Base-by-base conservation (phyloP, 2,329 filamentous ascomycete genomes). In the Blumeriella jaapii region DNA sequence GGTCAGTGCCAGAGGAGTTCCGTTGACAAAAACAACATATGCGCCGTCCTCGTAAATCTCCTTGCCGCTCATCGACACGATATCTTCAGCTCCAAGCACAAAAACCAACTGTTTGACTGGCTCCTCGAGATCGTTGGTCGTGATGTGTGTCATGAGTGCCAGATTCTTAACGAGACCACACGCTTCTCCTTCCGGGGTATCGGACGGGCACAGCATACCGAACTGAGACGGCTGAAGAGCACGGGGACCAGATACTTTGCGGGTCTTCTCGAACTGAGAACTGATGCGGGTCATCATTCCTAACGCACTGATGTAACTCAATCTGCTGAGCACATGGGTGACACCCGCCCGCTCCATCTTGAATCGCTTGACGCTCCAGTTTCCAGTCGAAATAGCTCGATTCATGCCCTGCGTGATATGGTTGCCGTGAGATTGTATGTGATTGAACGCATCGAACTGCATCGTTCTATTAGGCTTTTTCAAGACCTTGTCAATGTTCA, bases 281-380 rank as follows among this genome's bases (percentile, higher is more conserved):
- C 82, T 91, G 53, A 98, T 96, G 59, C 91, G 74, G 10, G 91
- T 98, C 91, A 98, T 98, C 93, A 98, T 98, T 44, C 93, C 93
- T 17, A 98, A 72, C 17, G 91, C 91, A 44, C 82, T 83, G 58
- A 98, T 95, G 55, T 96, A 98, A 59, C 89, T 96, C 36, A 98
- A 67, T 45, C 91, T 77, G 60, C 89, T 96, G 31, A 98, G 68
- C 25, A 98, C 86, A 59, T 98, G 91, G 0, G 93, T 96, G 14
- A 98, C 86, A 55, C 91, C 91, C 14, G 91, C 89, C 56, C 89
- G 72, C 55, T 96, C 93, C 91, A 98, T 98, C 59, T 89, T 86
- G 65, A 98, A 98, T 57, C 93, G 85, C 61, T 95, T 95, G 48
- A 98, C 70, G 44, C 73, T 95, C 91, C 91, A 98, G 55, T 98